A percentile compares a stretch with the other conserved stretches of the same genome.
phyloP scores from a whole-genome alignment of 805 yeast species.

The Osmozyma mogii region DNA sequence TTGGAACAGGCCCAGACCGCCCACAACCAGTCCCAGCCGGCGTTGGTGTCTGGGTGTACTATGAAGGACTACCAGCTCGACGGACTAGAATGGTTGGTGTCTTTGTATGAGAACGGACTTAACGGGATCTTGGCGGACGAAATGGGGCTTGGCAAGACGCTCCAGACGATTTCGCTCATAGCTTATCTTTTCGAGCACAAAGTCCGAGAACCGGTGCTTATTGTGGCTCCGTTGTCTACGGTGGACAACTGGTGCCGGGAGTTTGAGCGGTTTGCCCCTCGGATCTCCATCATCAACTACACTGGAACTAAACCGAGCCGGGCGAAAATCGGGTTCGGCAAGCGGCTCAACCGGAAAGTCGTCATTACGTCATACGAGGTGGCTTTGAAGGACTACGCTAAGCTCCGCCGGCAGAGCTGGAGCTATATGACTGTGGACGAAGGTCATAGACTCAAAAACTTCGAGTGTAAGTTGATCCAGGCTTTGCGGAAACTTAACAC shows the following conservation, averaged over 20 bases:
- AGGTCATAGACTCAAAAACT: slow-evolving; percentile 87
- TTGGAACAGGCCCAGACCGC: slow-evolving; percentile 19
- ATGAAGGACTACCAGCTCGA: slow-evolving; percentile 82
- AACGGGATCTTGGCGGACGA: slow-evolving; percentile 96
- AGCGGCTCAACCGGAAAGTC: slow-evolving; percentile 34
- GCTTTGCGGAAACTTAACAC: slow-evolving; percentile 62
- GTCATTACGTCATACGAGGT: slow-evolving; percentile 80
- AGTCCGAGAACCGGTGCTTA: slow-evolving; percentile 66
- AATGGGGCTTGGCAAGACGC: slow-evolving; percentile 94
- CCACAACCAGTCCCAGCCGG: slow-evolving; percentile 23
- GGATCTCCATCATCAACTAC: slow-evolving; percentile 52
- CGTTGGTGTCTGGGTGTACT: slow-evolving; percentile 35
- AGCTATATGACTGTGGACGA: slow-evolving; percentile 87
- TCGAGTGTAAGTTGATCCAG: slow-evolving; percentile 66
- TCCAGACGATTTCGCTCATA: slow-evolving; percentile 76
- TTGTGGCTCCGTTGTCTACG: slow-evolving; percentile 80
- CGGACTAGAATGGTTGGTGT: slow-evolving; percentile 85
- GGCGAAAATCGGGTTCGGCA: slow-evolving; percentile 25
- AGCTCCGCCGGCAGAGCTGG: slow-evolving; percentile 51
- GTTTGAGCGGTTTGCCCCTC: slow-evolving; percentile 65
- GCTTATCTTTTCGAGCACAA: slow-evolving; percentile 74
- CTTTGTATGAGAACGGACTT: slow-evolving; percentile 85
- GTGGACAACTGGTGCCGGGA: slow-evolving; percentile 81
- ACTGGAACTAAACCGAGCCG: slow-evolving; percentile 59
- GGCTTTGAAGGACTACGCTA: slow-evolving; percentile 58